Conservation (phyloP, 257 asterid species). For the Capsicum pubescens region DNA sequence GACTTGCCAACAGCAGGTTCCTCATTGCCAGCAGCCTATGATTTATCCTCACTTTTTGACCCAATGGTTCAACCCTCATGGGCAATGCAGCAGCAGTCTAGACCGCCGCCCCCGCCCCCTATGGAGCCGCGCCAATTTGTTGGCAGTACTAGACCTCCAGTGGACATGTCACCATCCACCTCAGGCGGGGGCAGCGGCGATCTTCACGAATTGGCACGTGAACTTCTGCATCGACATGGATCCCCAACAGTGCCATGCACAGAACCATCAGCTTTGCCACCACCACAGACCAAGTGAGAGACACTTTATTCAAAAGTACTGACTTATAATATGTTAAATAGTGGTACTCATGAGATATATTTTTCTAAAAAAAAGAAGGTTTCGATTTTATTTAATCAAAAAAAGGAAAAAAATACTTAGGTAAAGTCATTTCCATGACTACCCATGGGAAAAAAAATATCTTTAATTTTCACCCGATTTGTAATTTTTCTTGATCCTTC, state of each 20-base stretch:
- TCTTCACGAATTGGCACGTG: constrained; percentile 85
- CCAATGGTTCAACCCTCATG: constrained; percentile 58
- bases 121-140: constrained; percentile 26
- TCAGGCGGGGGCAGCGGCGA: constrained; percentile 49
- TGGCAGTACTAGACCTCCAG: background rate
- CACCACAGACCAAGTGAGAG: constrained; percentile 50
- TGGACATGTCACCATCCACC: constrained; percentile 36
- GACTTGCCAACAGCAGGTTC: constrained; percentile 57
- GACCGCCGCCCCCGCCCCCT: constrained; percentile 49
- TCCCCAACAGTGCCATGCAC: constrained; percentile 59
- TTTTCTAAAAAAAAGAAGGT: background rate
- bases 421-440: background rate
- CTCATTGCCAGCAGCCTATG: constrained; percentile 56
- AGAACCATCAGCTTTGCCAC: constrained; percentile 51
- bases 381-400: constrained; percentile 10
- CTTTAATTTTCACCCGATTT: constrained; percentile 25
- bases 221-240: constrained; percentile 68
- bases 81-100: constrained; percentile 56
- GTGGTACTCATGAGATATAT: background rate
- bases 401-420: background rate
- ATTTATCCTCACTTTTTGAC: constrained; percentile 70
- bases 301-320: background rate
- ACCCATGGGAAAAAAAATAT: background rate
- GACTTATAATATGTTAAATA: constrained; percentile 16
- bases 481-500: constrained; percentile 30